Percentiles rank a stretch among this genome's conserved stretches.
phyloP scores from a whole-genome alignment of 2,329 filamentous ascomycete species.

The Neoascochyta sp. region DNA sequence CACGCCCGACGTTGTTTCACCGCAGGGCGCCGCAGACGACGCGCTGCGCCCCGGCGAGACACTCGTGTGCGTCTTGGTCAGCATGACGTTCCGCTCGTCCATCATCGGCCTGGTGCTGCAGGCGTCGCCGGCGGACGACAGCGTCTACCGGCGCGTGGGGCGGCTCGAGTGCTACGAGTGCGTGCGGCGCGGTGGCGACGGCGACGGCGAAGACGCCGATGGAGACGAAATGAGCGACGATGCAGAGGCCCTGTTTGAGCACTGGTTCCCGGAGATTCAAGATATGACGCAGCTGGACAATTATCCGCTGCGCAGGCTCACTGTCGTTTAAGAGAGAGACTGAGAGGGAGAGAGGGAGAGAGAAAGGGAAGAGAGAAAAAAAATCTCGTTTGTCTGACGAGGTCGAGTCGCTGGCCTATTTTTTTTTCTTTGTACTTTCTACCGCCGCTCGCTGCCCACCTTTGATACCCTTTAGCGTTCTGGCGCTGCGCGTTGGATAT shows the following conservation, averaged over 20 bases:
- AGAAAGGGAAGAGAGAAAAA: too few relatives aligned
- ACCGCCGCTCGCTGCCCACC: too few relatives aligned
- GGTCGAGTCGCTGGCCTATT: too few relatives aligned
- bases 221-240: slow-evolving; percentile 35
- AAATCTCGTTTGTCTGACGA: too few relatives aligned
- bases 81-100: slow-evolving; percentile 38
- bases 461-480: too few relatives aligned
- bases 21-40: slow-evolving; percentile 26
- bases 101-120: slow-evolving; percentile 35
- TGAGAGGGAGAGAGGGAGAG: too few relatives aligned
- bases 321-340: slow-evolving; percentile 31
- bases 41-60: slow-evolving; percentile 26
- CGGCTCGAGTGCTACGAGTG: slow-evolving; percentile 39
- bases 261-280: slow-evolving; percentile 37
- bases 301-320: slow-evolving; percentile 27
- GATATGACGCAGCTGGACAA: slow-evolving; percentile 37
- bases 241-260: slow-evolving; percentile 32
- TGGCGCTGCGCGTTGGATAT: too few relatives aligned
- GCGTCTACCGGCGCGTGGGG: slow-evolving; percentile 31
- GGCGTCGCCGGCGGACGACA: slow-evolving; percentile 12
- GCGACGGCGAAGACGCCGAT: too few relatives aligned
- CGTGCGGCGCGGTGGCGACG: slow-evolving; percentile 17
- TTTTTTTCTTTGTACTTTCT: too few relatives aligned
- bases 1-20: slow-evolving; percentile 28
- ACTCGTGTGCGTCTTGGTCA: slow-evolving; percentile 31